Evolutionary conservation across 1,284 basidiomycete genomes (phyloP), one percentile per base, ranked within the genome.

Genomic region (Peniophora sp.): DNA sequence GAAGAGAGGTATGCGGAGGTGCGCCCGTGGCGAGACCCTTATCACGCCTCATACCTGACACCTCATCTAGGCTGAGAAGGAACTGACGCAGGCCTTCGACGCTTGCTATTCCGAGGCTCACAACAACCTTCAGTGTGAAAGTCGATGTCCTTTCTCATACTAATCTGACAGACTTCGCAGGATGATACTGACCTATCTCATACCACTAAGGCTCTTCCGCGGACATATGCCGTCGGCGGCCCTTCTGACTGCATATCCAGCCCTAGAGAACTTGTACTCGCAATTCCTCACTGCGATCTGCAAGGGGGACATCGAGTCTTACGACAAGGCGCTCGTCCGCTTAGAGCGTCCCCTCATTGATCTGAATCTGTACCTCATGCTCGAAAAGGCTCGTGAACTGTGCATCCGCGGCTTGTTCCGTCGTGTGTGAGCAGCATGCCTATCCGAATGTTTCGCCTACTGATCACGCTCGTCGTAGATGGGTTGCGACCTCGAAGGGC

Each of bases 1-100:
- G 92, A 90, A 58, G 96, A 97, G 64, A 89, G 96, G 49, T 96
- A 93, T 62, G 74, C 73, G 42, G 91, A 91, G 70, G 87, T 85
- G 49, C 22, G 67, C 48, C 9, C 17, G 34, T 17, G 23, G 41
- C 35, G 37, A 41, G 15, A n/a, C 12, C 49, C 15, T 10, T 6
- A 14, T 5, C 50, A 22, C 43, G 35, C 17, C 12, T 43, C 24
- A 36, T 32, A 46, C n/a, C 23, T 39, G 27, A 56, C 36, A 24
- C 20, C 5, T 24, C 34, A 18, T 6, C 36, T 54, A 91, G 82
- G 85, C 94, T 24, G 88, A 92, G 63, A 75, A 84, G 61, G 86
- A 95, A 61, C 75, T 98, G 37, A 84, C 81, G 0, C 79, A 84
- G 57, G 88, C 92, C 10, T 89, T 93, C 61, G 81, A 88, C 57